Conservation (phyloP, 768 basidiomycete species). For the Pholiota conissans region DNA sequence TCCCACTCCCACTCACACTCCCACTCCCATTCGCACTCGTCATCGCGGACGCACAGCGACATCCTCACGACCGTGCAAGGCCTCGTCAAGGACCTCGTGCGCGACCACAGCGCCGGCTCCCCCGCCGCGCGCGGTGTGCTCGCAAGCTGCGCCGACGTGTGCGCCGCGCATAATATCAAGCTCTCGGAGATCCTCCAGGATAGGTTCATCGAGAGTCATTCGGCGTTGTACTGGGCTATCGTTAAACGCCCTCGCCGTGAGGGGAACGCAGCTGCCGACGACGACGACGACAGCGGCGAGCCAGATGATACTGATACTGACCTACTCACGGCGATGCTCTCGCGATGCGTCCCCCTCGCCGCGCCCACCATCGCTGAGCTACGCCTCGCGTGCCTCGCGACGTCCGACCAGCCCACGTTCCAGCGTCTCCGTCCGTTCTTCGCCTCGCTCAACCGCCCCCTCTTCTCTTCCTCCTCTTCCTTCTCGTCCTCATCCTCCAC, state of each 20-base stretch:
- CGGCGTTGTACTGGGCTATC: slow-evolving; percentile 74
- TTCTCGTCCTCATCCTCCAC: too few species aligned
- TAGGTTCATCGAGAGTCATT: slow-evolving; percentile 62
- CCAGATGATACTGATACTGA: slow-evolving; percentile 28
- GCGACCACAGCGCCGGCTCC: slow-evolving; percentile 28
- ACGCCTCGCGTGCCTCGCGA: slow-evolving; percentile 64
- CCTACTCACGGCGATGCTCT: slow-evolving; percentile 51
- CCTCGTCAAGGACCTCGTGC: slow-evolving; percentile 57
- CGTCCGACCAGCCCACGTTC: slow-evolving; percentile 60
- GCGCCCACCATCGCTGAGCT: slow-evolving; percentile 54
- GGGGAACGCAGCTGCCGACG: slow-evolving; percentile 9
- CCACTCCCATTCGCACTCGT: slow-evolving; percentile 6
- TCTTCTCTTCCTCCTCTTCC: too few species aligned
- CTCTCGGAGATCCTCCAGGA: slow-evolving; percentile 64
- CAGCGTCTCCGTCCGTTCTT: slow-evolving; percentile 57
- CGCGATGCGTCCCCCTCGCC: slow-evolving; percentile 48
- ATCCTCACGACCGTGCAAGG: slow-evolving; percentile 51
- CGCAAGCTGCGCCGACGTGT: slow-evolving; percentile 64
- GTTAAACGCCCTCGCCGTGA: slow-evolving; percentile 52
- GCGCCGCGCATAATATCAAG: slow-evolving; percentile 46
- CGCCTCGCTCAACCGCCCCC: too few species aligned
- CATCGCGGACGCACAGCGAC: slow-evolving; percentile 39
- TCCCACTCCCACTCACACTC: slow-evolving; percentile 19
- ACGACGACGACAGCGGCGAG: slow-evolving; percentile 10
- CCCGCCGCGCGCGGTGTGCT: slow-evolving; percentile 45